phyloP scores from a whole-genome alignment of 2,329 filamentous ascomycete species.

The Scedosporium dehoogii region DNA sequence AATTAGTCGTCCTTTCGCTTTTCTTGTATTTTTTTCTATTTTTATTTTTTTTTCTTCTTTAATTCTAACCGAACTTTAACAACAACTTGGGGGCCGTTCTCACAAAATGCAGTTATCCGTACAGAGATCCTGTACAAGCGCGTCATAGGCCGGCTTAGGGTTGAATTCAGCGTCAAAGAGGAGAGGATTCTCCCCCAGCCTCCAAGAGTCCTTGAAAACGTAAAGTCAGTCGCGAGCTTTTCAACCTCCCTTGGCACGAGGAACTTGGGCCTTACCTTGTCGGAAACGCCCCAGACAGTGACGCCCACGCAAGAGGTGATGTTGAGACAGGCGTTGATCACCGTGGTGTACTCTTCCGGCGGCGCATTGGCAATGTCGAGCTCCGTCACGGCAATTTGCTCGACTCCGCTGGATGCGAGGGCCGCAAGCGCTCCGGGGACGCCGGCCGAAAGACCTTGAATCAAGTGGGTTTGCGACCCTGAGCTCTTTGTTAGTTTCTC shows the following conservation, averaged over 20 bases:
- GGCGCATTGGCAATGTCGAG: conserved; percentile 54
- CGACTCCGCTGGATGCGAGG: conserved; percentile 37
- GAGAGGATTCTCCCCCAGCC: conserved; percentile 36
- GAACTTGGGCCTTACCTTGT: conserved; percentile 16
- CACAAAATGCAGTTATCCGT: conserved; percentile 1
- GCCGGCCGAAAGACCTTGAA: conserved; percentile 20
- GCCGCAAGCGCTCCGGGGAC: conserved; percentile 39
- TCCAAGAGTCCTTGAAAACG: conserved; percentile 33
- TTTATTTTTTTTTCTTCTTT: not conserved
- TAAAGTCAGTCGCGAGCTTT: not conserved
- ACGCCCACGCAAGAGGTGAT: conserved; percentile 53
- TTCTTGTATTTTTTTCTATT: not conserved
- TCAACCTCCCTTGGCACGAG: not conserved
- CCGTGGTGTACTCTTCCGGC: conserved; percentile 44
- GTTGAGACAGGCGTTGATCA: conserved; percentile 47
- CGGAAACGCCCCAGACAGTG: conserved; percentile 50
- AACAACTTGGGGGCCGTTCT: not conserved
- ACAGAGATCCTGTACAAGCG: conserved; percentile 26
- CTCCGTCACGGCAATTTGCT: conserved; percentile 56
- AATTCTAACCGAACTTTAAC: not conserved
- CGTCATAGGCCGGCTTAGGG: conserved; percentile 41
- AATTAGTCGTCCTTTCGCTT: not conserved
- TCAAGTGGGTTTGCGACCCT: conserved; percentile 45
- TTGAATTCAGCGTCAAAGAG: conserved; percentile 42
- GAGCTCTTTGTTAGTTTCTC: too few relatives aligned